phyloP scores from a whole-genome alignment of 768 basidiomycete genomes.

The Tremella mesenterica region DNA sequence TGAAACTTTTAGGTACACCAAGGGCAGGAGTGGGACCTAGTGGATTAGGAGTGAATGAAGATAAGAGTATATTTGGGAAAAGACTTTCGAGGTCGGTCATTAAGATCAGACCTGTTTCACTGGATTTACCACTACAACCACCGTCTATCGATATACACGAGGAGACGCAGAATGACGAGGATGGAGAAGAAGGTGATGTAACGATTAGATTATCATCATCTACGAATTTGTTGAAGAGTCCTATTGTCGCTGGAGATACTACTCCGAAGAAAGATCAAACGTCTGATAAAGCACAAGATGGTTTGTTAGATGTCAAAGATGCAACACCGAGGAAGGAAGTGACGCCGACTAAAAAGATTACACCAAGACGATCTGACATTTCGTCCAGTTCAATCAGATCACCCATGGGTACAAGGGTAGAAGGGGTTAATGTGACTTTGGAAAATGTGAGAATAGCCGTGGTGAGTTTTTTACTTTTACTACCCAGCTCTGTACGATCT shows the following conservation, averaged over 20 bases:
- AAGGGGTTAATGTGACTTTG: constrained; percentile 9
- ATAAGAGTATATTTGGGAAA: not conserved
- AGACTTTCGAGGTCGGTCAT: not conserved
- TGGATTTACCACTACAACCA: not conserved
- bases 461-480: constrained; percentile 6
- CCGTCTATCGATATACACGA: too few relatives aligned
- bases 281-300: too few relatives aligned
- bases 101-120: not conserved
- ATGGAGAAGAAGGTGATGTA: not conserved
- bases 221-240: too few relatives aligned
- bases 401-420: not conserved
- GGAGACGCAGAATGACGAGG: not conserved
- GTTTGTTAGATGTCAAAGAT: too few relatives aligned
- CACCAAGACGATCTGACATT: too few relatives aligned
- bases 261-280: too few relatives aligned
- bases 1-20: constrained; percentile 20
- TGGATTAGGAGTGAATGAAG: constrained; percentile 2
- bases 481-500: not conserved
- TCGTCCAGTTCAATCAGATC: too few relatives aligned
- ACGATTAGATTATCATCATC: too few relatives aligned
- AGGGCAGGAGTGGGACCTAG: constrained; percentile 9
- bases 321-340: too few relatives aligned
- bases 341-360: not conserved
- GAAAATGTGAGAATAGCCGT: constrained; percentile 12
- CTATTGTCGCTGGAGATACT: too few relatives aligned